phyloP scores from a whole-genome alignment of 2,329 filamentous ascomycete species.

The Colletotrichum limetticola region DNA sequence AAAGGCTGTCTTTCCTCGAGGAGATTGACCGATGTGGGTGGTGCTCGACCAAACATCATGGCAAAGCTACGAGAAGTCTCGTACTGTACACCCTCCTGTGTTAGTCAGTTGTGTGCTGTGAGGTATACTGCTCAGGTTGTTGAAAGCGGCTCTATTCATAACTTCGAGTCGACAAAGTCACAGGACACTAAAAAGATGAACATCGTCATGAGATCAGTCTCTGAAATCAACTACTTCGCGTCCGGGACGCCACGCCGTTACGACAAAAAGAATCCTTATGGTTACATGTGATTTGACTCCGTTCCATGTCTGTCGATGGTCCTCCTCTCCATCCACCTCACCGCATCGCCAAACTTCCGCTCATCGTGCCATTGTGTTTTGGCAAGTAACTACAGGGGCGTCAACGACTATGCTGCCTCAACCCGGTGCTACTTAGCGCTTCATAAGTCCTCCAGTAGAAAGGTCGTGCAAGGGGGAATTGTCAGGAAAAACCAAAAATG shows the following conservation, averaged over 20 bases:
- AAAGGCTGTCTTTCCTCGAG: too few species aligned
- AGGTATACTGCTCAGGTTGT: neutral
- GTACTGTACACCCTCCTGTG: too few species aligned
- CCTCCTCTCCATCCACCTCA: constrained; percentile 4
- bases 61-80: too few species aligned
- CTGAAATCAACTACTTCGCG: constrained; percentile 33
- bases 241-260: constrained; percentile 31
- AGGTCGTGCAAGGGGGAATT: constrained; percentile 19
- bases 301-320: constrained; percentile 15
- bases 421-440: neutral
- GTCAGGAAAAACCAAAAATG: neutral
- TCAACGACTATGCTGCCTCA: neutral
- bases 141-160: neutral
- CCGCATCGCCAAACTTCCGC: constrained; percentile 2
- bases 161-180: neutral
- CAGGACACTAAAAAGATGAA: neutral
- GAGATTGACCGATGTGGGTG: too few species aligned
- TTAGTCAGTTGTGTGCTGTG: too few species aligned
- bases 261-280: constrained; percentile 32
- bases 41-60: too few species aligned
- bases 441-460: constrained; percentile 23
- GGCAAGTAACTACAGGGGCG: neutral
- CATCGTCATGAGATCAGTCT: constrained; percentile 1
- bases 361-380: neutral
- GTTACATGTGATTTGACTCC: constrained; percentile 33